Conservation (phyloP, 1,284 basidiomycete genomes). For the Puccinia horiana region DNA sequence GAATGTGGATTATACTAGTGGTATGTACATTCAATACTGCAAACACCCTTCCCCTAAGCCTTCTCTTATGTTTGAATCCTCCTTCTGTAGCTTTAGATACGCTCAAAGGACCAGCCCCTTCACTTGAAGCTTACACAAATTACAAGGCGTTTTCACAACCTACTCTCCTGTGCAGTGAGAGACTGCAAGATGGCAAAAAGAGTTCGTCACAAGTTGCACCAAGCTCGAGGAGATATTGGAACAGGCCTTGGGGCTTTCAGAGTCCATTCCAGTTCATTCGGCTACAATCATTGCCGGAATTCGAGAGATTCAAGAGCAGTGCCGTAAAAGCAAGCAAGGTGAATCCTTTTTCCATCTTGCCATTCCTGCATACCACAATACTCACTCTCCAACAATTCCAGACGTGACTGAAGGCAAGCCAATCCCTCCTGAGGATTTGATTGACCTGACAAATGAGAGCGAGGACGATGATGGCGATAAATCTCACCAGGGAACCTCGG, state of each 20-base stretch:
- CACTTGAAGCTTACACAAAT: slow-evolving; percentile 2
- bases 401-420: slow-evolving; percentile 18
- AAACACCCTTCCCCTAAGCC: background rate
- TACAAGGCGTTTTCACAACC: background rate
- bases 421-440: too few species aligned
- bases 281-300: slow-evolving; percentile 1
- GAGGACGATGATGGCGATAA: background rate
- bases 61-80: background rate
- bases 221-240: slow-evolving; percentile 5
- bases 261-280: too few species aligned
- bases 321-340: slow-evolving; percentile 20
- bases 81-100: slow-evolving; percentile 1
- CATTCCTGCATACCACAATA: background rate
- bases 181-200: background rate
- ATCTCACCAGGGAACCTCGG: background rate
- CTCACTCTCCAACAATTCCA: background rate
- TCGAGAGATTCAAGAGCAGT: background rate
- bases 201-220: background rate
- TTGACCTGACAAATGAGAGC: slow-evolving; percentile 7
- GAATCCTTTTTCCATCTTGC: background rate
- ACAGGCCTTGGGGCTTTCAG: slow-evolving; percentile 12
- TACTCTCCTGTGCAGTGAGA: slow-evolving; percentile 19
- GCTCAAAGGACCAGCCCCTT: slow-evolving; percentile 22
- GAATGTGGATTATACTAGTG: background rate
- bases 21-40: background rate